These are phyloP conservation scores for Catharanthus roseus DNA, from an alignment of 257 asterid species.

Conservation along the genomic window DNA sequence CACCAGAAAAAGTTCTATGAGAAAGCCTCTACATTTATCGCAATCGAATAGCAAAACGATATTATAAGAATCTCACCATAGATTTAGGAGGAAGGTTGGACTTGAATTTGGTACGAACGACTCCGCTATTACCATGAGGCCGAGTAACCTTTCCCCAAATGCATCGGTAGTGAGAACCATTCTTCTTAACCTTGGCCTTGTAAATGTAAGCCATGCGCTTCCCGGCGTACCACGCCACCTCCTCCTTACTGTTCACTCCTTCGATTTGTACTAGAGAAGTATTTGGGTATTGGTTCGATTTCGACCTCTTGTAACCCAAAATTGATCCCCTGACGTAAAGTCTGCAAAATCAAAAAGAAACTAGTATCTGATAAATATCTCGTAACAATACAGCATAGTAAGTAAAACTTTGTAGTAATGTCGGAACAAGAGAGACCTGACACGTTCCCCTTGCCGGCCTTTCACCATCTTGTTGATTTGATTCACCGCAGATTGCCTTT, in stretches of 20 bases:
- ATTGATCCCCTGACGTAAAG: background rate
- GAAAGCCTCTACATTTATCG: background rate
- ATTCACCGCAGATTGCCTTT: background rate
- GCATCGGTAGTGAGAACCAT: constrained; percentile 13
- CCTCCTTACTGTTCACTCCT: constrained; percentile 11
- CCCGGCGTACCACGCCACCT: constrained; percentile 1
- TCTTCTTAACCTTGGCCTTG: constrained; percentile 6
- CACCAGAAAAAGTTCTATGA: background rate
- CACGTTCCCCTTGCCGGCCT: constrained; percentile 10
- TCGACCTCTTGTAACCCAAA: constrained; percentile 1
- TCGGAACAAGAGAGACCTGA: background rate
- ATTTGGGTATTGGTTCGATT: constrained; percentile 6
- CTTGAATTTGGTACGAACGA: constrained; percentile 10
- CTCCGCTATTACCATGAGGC: constrained; percentile 15
- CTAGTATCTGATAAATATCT: background rate
- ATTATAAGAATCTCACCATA: background rate
- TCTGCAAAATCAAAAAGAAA: background rate
- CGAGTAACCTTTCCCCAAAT: constrained; percentile 17
- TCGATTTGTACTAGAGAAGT: constrained; percentile 3
- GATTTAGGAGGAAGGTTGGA: constrained; percentile 9
- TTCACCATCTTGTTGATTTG: constrained; percentile 6
- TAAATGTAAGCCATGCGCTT: constrained; percentile 14
- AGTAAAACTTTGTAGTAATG: background rate
- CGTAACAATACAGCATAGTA: background rate
- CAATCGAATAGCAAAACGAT: background rate